These are phyloP conservation scores for Prunus mira DNA, from an alignment of 306 rosid genomes.

Conservation along the genomic window DNA sequence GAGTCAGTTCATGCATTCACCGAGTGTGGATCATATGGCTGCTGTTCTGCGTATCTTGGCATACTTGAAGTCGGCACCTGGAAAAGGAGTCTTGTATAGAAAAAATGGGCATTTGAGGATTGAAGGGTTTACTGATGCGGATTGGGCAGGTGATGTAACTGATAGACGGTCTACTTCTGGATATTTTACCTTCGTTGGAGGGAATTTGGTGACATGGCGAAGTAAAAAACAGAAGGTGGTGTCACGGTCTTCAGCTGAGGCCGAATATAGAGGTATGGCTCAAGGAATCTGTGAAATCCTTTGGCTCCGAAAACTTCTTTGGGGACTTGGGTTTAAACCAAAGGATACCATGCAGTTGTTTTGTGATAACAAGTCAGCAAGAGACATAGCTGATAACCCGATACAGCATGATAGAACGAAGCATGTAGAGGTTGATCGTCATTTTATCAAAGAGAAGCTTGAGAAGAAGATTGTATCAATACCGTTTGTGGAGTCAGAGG, in stretches of 20 bases:
- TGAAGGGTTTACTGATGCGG: neutral
- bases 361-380: neutral
- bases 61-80: neutral
- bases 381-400: neutral
- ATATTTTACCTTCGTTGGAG: neutral
- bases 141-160: neutral
- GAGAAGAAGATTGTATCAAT: no score
- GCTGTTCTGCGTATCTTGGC: neutral
- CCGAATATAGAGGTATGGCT: no score
- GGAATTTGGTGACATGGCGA: neutral
- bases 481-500: no score
- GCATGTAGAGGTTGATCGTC: no score
- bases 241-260: neutral
- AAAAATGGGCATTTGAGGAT: neutral
- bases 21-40: neutral
- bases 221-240: neutral
- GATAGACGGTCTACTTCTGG: no score
- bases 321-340: no score
- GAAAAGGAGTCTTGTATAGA: neutral
- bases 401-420: neutral
- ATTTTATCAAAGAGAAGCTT: no score
- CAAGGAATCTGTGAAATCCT: no score
- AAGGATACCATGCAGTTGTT: no score
- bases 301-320: no score
- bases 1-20: neutral